These are phyloP conservation scores for Sclerotinia sclerotiorum DNA, from an alignment of 2,329 filamentous ascomycete species.

Conservation along the genomic window DNA sequence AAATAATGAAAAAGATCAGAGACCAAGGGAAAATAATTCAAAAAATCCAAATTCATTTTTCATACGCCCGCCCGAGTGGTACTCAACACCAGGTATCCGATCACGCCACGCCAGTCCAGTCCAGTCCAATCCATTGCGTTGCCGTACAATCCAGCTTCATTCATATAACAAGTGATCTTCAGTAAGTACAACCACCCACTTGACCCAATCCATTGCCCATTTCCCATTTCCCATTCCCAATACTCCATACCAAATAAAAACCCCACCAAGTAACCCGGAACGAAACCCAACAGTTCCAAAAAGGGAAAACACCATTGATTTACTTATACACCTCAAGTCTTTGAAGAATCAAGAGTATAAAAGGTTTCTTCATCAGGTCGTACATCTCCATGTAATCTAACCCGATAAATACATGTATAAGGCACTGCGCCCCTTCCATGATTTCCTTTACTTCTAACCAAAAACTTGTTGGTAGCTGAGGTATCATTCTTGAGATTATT, in stretches of 20 bases:
- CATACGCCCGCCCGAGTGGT: too few relatives aligned
- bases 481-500: conserved; percentile 24
- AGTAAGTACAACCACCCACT: neutral
- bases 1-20: neutral
- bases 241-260: conserved; percentile 8
- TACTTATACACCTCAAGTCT: neutral
- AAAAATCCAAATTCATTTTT: neutral
- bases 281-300: neutral
- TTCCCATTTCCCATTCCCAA: neutral
- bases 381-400: conserved; percentile 54
- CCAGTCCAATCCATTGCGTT: neutral
- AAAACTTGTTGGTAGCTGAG: conserved; percentile 51
- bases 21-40: neutral
- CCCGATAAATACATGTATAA: conserved; percentile 66
- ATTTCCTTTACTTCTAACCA: conserved; percentile 58
- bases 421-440: conserved; percentile 50
- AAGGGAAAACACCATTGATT: neutral
- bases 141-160: neutral
- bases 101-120: neutral
- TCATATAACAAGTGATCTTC: neutral
- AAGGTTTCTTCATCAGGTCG: neutral
- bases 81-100: neutral
- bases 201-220: neutral
- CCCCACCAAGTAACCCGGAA: neutral
- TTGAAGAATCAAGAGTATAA: neutral